Evolutionary conservation across 2,329 filamentous ascomycete genomes (phyloP), one percentile per base, ranked within the genome.

Genomic region (Ophiosphaerella herpotricha): DNA sequence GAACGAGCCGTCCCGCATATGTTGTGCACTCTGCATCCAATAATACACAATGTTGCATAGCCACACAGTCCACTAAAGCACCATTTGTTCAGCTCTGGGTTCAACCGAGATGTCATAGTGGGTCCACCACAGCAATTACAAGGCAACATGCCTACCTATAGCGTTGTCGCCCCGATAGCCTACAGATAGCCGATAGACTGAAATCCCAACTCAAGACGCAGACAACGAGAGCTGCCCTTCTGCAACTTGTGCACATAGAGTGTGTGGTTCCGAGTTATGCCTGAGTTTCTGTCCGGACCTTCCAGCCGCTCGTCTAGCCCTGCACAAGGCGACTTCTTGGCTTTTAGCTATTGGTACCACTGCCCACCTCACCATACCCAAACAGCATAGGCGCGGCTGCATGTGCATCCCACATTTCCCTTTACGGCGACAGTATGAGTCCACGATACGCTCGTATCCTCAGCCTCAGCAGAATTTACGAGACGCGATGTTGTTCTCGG

Each of bases 371-470:
- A 29, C 55, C 37, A 49, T 41, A 49, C 55, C 43, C 26, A 46
- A 59, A 57, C 14, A 50, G 50, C 55, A 47, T 49, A 55, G 56
- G 54, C 46, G 26, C 36, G 23, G 18, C 9, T 11, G 52, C 57
- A 60, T 54, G 54, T 50, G 54, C 48, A 59, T 54, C 52, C 39
- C 46, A 23, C 43, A 61, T 60, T 61, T 41, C 52, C 46, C 43
- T 14, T 57, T 56, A 37, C 9, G 47, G 46, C 40, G 23, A 49
- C 52, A 52, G 52, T 50, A 32, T 47, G 49, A 39, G 48, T 57
- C 56, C 58, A 64, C 60, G 48, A 58, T 46, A 49, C 33, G 34
- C 44, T 58, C 50, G 51, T 60, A 47, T 61, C 44, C 45, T 55
- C 46, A 58, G 48, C 48, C 47, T 35, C 48, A 52, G 40, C 37